Evolutionary conservation across 768 basidiomycete species (phyloP).

Genomic region (Suillus cothurnatus): DNA sequence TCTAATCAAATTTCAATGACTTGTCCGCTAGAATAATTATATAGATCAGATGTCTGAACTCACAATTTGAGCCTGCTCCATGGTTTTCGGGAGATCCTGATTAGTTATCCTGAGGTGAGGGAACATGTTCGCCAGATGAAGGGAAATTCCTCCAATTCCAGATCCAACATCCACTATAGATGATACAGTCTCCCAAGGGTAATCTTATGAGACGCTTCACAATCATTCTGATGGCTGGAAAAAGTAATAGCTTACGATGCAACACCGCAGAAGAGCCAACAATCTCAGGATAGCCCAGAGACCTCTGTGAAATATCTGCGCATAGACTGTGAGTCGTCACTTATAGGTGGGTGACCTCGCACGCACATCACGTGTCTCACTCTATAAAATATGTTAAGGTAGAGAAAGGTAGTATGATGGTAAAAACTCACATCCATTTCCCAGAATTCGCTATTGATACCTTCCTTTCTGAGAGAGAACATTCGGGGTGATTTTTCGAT

Average conservation of each 20-base stretch:
- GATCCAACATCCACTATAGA: conserved; percentile 34
- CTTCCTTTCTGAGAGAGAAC: conserved; percentile 20
- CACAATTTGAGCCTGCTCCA: conserved; percentile 25
- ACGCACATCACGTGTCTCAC: conserved; percentile 19
- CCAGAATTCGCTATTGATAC: conserved; percentile 22
- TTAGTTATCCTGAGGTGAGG: conserved; percentile 28
- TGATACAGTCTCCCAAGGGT: conserved; percentile 26
- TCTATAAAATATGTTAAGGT: conserved; percentile 10
- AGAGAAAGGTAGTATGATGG: neutral
- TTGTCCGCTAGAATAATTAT: neutral
- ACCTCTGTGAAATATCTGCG: conserved; percentile 24
- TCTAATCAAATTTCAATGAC: conserved; percentile 3
- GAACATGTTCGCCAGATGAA: conserved; percentile 25
- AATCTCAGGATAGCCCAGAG: conserved; percentile 21
- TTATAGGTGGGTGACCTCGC: rapidly evolving
- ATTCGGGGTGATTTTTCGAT: conserved; percentile 23
- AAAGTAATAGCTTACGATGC: conserved; percentile 17
- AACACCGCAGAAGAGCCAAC: conserved; percentile 28
- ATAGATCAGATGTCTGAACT: conserved; percentile 1
- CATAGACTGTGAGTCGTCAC: neutral
- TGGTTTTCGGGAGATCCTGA: conserved; percentile 32
- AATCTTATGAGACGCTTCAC: neutral
- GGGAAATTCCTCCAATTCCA: conserved; percentile 29
- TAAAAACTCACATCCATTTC: conserved; percentile 25
- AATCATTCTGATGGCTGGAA: neutral